phyloP scores from a whole-genome alignment of 768 basidiomycete species.

The Cantharellus cinnabarinus region DNA sequence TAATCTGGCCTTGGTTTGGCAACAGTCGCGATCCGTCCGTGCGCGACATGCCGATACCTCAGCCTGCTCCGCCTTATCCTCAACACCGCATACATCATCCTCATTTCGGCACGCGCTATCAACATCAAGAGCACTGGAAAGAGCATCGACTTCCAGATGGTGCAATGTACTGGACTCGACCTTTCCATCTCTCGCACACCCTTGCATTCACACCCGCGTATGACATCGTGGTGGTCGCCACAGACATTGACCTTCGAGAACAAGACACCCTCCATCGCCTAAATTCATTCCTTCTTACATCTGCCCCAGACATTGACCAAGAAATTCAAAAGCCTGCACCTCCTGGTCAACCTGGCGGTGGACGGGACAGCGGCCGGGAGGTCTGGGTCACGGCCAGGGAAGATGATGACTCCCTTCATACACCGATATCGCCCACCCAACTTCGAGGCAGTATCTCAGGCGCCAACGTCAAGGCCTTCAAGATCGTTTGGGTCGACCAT shows the following conservation, averaged over 20 bases:
- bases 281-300: background rate
- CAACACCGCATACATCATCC: background rate
- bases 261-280: background rate
- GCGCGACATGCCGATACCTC: background rate
- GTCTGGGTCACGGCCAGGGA: background rate
- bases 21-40: background rate
- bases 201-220: background rate
- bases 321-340: background rate
- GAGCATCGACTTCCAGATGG: constrained; percentile 1
- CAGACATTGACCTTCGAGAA: background rate
- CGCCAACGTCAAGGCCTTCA: background rate
- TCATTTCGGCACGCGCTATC: background rate
- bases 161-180: background rate
- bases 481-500: background rate
- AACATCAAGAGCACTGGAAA: background rate
- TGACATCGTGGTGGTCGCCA: background rate
- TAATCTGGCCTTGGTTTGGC: too few relatives aligned
- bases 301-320: background rate
- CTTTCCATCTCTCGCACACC: background rate
- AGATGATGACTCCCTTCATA: background rate
- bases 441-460: background rate
- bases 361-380: background rate
- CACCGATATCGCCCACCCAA: background rate
- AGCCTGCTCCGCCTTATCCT: background rate
- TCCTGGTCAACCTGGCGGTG: background rate